Conservation (phyloP, 768 basidiomycete species). For the Lentinus tigrinus region DNA sequence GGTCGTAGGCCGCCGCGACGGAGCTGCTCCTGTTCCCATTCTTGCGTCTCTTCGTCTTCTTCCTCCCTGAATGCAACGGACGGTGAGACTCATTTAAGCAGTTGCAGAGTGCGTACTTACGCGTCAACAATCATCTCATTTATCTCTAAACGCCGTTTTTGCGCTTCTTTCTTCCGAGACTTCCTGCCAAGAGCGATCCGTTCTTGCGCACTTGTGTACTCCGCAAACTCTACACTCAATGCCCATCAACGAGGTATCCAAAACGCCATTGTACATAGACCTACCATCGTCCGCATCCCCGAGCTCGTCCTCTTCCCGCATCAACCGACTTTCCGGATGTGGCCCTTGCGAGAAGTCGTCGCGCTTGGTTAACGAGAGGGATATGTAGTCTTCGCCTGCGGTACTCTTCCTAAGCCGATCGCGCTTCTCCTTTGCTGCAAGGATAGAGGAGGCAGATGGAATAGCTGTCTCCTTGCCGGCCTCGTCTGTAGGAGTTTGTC, state of each 20-base stretch:
- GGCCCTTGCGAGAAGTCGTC: conserved; percentile 62
- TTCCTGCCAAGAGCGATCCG: conserved; percentile 85
- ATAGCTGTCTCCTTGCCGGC: conserved; percentile 47
- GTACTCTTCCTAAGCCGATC: conserved; percentile 59
- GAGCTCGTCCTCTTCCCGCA: conserved; percentile 85
- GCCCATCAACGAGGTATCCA: background rate
- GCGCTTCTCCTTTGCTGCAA: conserved; percentile 72
- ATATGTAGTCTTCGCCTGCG: conserved; percentile 69
- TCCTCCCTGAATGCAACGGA: conserved; percentile 51
- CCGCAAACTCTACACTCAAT: conserved; percentile 64
- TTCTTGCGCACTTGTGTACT: conserved; percentile 86
- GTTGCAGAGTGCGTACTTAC: conserved; percentile 41
- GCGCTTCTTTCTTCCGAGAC: conserved; percentile 67
- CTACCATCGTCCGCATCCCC: conserved; percentile 87
- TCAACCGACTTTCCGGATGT: conserved; percentile 79
- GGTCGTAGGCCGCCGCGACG: conserved; percentile 65
- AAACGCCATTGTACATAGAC: conserved; percentile 14
- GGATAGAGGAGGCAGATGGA: conserved; percentile 69
- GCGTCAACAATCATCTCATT: conserved; percentile 80
- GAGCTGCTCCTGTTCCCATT: conserved; percentile 86
- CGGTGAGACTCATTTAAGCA: conserved; percentile 5
- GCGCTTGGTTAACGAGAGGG: conserved; percentile 63
- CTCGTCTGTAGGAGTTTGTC: conserved; percentile 17
- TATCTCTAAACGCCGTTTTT: conserved; percentile 66
- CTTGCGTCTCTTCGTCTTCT: conserved; percentile 78